Percentiles rank a stretch among this genome's conserved stretches.
Conservation (phyloP, 768 basidiomycete species). For the Boletus tylopilopsis region DNA sequence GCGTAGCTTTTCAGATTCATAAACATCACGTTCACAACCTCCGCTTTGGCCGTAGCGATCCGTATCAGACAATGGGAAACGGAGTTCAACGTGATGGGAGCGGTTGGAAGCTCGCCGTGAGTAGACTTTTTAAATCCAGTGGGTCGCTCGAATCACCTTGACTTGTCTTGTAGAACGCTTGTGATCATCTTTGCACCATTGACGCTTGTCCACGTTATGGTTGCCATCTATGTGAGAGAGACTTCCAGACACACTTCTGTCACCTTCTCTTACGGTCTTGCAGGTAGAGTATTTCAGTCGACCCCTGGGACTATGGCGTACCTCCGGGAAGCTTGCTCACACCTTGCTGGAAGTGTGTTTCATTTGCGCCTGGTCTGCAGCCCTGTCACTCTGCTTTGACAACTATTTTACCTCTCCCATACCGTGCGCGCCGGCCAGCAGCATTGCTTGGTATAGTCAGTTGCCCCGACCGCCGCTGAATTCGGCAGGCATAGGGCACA, state of each 20-base stretch:
- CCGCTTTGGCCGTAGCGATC: constrained; percentile 77
- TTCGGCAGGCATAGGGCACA: constrained; percentile 33
- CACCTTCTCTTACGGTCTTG: constrained; percentile 14
- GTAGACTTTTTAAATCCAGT: constrained; percentile 22
- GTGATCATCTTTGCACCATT: constrained; percentile 84
- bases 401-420: constrained; percentile 87
- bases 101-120: constrained; percentile 79
- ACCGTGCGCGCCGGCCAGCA: constrained; percentile 61
- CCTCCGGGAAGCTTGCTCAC: constrained; percentile 81
- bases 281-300: constrained; percentile 92
- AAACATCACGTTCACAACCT: constrained; percentile 79
- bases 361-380: constrained; percentile 92
- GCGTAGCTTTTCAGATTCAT: constrained; percentile 75
- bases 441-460: constrained; percentile 71
- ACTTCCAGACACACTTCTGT: constrained; percentile 4
- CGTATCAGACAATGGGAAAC: constrained; percentile 62
- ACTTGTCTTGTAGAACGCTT: constrained; percentile 48
- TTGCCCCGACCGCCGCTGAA: constrained; percentile 42
- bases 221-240: constrained; percentile 73
- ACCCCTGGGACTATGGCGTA: constrained; percentile 89
- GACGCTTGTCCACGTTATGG: constrained; percentile 81
- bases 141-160: background rate
- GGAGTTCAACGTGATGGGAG: constrained; percentile 52
- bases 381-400: constrained; percentile 84
- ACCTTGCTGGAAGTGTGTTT: constrained; percentile 86